phyloP scores from a whole-genome alignment of 1,284 basidiomycete genomes.

The Ustilago crameri region DNA sequence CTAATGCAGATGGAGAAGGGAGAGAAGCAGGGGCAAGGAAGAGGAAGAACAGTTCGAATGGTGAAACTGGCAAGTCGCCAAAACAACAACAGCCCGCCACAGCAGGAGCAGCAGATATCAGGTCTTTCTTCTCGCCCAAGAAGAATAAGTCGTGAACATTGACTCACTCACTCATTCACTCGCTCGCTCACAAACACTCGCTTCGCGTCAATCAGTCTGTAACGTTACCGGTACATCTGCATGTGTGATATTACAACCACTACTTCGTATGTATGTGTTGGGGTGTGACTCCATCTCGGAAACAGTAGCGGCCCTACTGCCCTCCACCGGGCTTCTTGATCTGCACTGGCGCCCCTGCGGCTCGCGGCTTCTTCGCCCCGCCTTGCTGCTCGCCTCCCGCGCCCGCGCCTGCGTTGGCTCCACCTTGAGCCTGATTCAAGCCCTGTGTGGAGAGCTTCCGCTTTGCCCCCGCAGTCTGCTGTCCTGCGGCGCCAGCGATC shows the following conservation, averaged over 20 bases:
- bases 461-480: conserved; percentile 30
- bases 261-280: too few species aligned
- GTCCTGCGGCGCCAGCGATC: background rate
- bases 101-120: too few species aligned
- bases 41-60: background rate
- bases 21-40: background rate
- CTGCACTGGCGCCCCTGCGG: conserved; percentile 27
- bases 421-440: conserved; percentile 11
- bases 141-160: too few species aligned
- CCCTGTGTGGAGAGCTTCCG: conserved; percentile 43
- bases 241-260: too few species aligned
- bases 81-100: too few species aligned
- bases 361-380: conserved; percentile 35
- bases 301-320: background rate
- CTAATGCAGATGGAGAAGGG: background rate
- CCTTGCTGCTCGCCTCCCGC: conserved; percentile 11
- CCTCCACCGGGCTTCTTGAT: conserved; percentile 1
- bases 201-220: too few species aligned
- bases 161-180: too few species aligned
- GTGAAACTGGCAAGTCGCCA: conserved; percentile 1
- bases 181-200: too few species aligned
- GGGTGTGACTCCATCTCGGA: too few species aligned
- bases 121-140: conserved; percentile 11
- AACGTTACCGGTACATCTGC: too few species aligned
- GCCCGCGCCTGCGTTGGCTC: background rate